phyloP scores from a whole-genome alignment of 352 stramenopile genomes.

The Phytophthora megakarya region DNA sequence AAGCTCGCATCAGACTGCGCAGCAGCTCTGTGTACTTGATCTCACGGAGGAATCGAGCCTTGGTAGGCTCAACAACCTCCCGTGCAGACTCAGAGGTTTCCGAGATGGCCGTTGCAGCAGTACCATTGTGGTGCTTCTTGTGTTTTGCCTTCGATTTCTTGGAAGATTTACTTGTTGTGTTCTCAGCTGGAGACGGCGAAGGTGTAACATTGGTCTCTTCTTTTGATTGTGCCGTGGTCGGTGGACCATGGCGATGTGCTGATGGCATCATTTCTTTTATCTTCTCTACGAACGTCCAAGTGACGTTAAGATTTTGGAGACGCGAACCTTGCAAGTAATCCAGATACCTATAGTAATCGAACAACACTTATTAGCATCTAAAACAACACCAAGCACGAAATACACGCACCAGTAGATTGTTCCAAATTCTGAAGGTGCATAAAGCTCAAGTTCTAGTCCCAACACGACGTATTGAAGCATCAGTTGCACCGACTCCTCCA shows the following conservation, averaged over 20 bases:
- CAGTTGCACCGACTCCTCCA: constrained; percentile 71
- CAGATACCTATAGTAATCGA: constrained; percentile 58
- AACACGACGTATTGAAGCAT: constrained; percentile 85
- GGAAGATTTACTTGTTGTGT: constrained; percentile 24
- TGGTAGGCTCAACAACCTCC: constrained; percentile 48
- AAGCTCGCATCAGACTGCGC: constrained; percentile 74
- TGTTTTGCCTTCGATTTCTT: constrained; percentile 50
- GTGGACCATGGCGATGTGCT: constrained; percentile 16
- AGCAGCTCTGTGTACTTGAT: constrained; percentile 83
- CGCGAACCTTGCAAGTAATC: constrained; percentile 86
- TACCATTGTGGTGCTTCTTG: constrained; percentile 42
- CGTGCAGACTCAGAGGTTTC: constrained; percentile 3
- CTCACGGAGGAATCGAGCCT: constrained; percentile 69
- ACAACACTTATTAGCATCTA: constrained; percentile 9
- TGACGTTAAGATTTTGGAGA: constrained; percentile 81
- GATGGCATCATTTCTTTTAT: constrained; percentile 71
- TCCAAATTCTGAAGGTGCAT: constrained; percentile 68
- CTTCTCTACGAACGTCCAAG: constrained; percentile 84
- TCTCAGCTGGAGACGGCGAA: constrained; percentile 6
- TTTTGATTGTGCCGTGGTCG: constrained; percentile 9
- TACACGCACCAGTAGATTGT: constrained; percentile 75
- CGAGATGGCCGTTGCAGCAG: not conserved
- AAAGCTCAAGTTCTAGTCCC: constrained; percentile 79
- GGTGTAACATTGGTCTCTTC: constrained; percentile 13
- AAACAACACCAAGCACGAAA: not conserved